phyloP scores from a whole-genome alignment of 495 filamentous ascomycete species.

The Penicillium macrosclerotiorum region DNA sequence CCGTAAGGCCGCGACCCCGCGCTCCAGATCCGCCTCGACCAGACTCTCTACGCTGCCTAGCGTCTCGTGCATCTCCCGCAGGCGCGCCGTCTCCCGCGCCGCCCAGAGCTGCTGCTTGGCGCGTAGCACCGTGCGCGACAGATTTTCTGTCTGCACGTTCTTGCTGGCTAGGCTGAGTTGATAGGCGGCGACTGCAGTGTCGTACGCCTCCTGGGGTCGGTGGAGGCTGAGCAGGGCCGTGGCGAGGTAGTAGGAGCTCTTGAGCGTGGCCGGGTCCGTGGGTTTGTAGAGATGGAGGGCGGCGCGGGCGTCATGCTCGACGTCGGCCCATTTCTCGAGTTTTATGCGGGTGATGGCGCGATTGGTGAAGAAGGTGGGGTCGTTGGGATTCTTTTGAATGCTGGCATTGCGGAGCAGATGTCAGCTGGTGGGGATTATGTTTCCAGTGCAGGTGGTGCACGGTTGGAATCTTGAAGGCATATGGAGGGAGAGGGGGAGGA shows the following conservation, averaged over 20 bases:
- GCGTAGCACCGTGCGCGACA: conserved; percentile 66
- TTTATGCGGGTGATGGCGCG: conserved; percentile 80
- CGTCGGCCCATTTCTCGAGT: conserved; percentile 68
- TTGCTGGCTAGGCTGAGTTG: conserved; percentile 58
- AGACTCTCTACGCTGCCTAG: conserved; percentile 47
- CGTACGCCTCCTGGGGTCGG: conserved; percentile 71
- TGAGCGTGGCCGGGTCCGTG: conserved; percentile 57
- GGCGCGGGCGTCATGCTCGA: conserved; percentile 72
- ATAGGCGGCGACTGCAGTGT: conserved; percentile 72
- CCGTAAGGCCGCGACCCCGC: conserved; percentile 50
- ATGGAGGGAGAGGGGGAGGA: no score
- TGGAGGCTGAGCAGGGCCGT: conserved; percentile 76
- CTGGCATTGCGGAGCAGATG: conserved; percentile 15
- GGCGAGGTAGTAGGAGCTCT: conserved; percentile 80
- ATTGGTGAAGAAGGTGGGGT: conserved; percentile 69
- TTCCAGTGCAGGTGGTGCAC: no score
- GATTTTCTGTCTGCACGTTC: conserved; percentile 58
- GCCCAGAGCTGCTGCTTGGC: conserved; percentile 71
- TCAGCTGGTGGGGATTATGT: not conserved
- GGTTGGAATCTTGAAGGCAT: no score
- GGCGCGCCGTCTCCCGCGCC: conserved; percentile 44
- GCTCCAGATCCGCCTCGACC: conserved; percentile 52
- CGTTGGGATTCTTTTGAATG: conserved; percentile 46
- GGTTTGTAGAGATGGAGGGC: conserved; percentile 63
- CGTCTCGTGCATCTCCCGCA: conserved; percentile 47